Evolutionary conservation across 139 green algal genomes (phyloP).

Genomic region (Chlorella sorokiniana): DNA sequence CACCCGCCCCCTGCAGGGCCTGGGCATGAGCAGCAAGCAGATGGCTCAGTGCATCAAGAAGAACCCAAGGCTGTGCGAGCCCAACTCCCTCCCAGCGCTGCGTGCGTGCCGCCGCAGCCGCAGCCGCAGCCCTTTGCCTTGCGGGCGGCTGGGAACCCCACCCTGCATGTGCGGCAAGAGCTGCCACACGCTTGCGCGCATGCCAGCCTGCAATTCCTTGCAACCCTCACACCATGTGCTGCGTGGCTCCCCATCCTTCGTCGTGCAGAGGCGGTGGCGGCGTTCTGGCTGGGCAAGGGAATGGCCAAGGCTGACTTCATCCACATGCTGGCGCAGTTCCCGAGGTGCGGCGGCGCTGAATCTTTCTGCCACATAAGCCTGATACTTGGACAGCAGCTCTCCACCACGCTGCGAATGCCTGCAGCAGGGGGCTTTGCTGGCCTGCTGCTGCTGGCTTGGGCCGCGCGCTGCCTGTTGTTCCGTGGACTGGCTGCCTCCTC

Average conservation of each 20-base stretch:
- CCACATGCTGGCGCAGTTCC: conserved; percentile 4
- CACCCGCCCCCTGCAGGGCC: not conserved
- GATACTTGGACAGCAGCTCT: too few relatives aligned
- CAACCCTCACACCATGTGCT: not conserved
- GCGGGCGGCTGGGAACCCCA: not conserved
- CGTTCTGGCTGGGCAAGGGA: conserved; percentile 41
- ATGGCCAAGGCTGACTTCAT: not conserved
- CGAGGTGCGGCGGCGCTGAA: not conserved
- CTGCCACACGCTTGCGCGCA: not conserved
- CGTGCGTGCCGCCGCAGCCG: not conserved
- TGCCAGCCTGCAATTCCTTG: not conserved
- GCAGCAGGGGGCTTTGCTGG: too few relatives aligned
- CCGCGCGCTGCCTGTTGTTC: too few relatives aligned
- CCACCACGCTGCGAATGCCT: too few relatives aligned
- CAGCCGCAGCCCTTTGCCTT: not conserved
- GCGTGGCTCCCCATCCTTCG: too few relatives aligned
- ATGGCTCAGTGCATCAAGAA: not conserved
- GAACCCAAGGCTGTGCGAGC: not conserved
- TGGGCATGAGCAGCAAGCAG: conserved; percentile 4
- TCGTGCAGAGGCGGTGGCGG: not conserved
- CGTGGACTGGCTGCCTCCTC: too few relatives aligned
- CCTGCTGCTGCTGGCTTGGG: too few relatives aligned
- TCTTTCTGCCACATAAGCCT: not conserved
- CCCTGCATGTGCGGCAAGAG: not conserved
- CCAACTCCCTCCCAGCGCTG: not conserved